A percentile compares a stretch with the other conserved stretches of the same genome.
Evolutionary conservation across 2,329 filamentous ascomycete species (phyloP).

Genomic region (Rhinocladiella similis): DNA sequence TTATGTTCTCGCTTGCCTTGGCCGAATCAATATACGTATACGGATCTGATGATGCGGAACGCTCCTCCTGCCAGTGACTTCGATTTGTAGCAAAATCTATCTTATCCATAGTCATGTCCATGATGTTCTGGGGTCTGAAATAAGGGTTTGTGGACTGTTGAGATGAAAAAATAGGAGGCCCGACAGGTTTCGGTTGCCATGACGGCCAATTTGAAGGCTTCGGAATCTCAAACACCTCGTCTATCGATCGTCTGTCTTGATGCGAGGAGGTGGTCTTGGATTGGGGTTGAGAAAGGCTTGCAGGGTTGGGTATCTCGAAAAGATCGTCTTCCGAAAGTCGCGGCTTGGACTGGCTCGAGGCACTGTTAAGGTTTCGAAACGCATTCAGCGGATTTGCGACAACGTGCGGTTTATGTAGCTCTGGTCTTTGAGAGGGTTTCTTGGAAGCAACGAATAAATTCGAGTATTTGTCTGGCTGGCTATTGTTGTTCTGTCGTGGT

Average conservation of each 20-base stretch:
- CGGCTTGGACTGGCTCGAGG: slow-evolving; percentile 20
- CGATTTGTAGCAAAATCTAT: slow-evolving; percentile 49
- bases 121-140: slow-evolving; percentile 46
- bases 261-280: not conserved
- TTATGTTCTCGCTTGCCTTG: slow-evolving; percentile 54
- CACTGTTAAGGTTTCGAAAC: slow-evolving; percentile 26
- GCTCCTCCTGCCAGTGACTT: slow-evolving; percentile 42
- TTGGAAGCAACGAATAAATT: slow-evolving; percentile 27
- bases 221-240: slow-evolving; percentile 36
- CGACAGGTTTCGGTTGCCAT: slow-evolving; percentile 51
- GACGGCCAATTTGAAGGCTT: slow-evolving; percentile 49
- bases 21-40: slow-evolving; percentile 51
- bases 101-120: slow-evolving; percentile 51
- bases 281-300: slow-evolving; percentile 37
- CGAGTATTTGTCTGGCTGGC: slow-evolving; percentile 24
- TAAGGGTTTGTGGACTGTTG: slow-evolving; percentile 35
- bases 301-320: slow-evolving; percentile 37
- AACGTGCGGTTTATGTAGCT: slow-evolving; percentile 23
- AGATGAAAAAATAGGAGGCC: slow-evolving; percentile 56
- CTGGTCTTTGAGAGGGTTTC: slow-evolving; percentile 22
- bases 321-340: slow-evolving; percentile 33
- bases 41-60: slow-evolving; percentile 56
- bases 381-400: slow-evolving; percentile 22
- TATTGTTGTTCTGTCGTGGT: slow-evolving; percentile 18
- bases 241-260: slow-evolving; percentile 15